phyloP scores from a whole-genome alignment of 768 basidiomycete species.

The Phanerochaete carnosa region DNA sequence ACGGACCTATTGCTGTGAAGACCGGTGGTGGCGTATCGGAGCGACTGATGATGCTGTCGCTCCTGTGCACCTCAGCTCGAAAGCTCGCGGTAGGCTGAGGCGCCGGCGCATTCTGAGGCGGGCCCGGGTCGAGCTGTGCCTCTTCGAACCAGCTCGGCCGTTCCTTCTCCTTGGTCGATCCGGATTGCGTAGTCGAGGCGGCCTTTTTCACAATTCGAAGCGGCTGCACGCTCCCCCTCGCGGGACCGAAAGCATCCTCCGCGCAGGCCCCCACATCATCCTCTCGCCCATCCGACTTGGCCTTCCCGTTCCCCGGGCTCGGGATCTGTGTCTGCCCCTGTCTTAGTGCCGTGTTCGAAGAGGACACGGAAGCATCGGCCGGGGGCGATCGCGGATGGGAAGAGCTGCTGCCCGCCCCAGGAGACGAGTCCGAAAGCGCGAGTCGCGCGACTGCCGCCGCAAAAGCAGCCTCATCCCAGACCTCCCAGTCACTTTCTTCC shows the following conservation, averaged over 20 bases:
- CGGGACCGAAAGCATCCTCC: neutral
- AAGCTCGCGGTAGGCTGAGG: neutral
- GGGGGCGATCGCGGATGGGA: conserved; percentile 4
- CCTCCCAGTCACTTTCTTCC: conserved; percentile 46
- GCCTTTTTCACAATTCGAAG: conserved; percentile 34
- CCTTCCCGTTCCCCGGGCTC: neutral
- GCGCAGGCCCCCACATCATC: neutral
- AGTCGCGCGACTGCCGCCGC: conserved; percentile 28
- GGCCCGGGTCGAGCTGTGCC: conserved; percentile 21
- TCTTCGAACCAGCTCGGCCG: conserved; percentile 30
- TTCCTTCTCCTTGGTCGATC: conserved; percentile 16
- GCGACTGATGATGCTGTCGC: conserved; percentile 4
- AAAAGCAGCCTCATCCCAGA: conserved; percentile 44
- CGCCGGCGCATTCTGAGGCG: neutral
- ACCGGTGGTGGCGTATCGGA: conserved; percentile 34
- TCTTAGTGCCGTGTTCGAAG: neutral
- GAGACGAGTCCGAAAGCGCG: neutral
- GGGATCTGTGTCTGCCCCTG: neutral
- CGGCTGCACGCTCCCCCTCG: conserved; percentile 24
- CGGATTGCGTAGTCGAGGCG: neutral
- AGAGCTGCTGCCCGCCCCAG: neutral
- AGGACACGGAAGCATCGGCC: neutral
- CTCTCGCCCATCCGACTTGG: neutral
- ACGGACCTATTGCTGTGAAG: conserved; percentile 34
- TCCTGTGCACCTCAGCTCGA: neutral